Conservation (phyloP, 192 early-diverging fungal genomes). For the Endogone sp. region DNA sequence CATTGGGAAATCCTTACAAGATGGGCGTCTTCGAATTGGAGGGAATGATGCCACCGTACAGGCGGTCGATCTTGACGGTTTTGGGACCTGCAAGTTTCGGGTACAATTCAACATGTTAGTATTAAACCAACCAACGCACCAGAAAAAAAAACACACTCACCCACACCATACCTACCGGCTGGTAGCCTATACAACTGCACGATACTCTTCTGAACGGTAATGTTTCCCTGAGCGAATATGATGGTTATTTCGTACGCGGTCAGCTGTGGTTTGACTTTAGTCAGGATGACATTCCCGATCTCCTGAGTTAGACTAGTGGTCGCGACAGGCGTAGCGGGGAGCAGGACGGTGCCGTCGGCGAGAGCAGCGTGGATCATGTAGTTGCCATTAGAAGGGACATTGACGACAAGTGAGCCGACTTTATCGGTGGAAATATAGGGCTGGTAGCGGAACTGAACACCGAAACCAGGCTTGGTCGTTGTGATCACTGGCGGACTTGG, state of each 20-base stretch:
- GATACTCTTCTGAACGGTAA: background rate
- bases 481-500: background rate
- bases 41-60: conserved; percentile 13
- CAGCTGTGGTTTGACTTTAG: conserved; percentile 5
- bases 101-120: background rate
- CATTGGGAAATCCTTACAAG: background rate
- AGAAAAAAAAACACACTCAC: background rate
- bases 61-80: conserved; percentile 17
- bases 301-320: background rate
- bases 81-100: conserved; percentile 5
- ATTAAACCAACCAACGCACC: background rate
- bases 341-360: conserved; percentile 7
- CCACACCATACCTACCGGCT: background rate
- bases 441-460: conserved; percentile 4
- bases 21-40: background rate
- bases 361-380: background rate
- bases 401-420: conserved; percentile 5
- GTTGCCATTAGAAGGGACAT: background rate
- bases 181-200: conserved; percentile 6
- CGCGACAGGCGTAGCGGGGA: conserved; percentile 1
- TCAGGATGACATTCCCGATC: background rate
- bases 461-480: background rate
- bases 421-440: conserved; percentile 9
- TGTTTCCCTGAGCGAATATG: background rate
- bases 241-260: conserved; percentile 4